Evolutionary conservation across 2,329 filamentous ascomycete genomes (phyloP), one percentile per base, ranked within the genome.

Genomic region (Pyricularia pennisetigena): DNA sequence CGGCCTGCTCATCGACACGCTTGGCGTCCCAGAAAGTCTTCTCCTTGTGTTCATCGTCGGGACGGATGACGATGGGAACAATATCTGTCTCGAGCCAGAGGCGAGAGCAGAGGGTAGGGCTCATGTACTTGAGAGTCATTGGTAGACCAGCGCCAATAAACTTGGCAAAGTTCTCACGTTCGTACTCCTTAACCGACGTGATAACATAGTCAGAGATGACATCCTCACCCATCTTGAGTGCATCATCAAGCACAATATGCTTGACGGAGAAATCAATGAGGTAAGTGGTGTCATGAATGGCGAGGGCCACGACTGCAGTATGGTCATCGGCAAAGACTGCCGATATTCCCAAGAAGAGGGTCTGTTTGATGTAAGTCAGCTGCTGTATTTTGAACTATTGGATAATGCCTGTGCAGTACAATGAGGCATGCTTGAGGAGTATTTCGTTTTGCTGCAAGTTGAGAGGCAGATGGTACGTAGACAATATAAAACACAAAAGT

Each of bases 41-140:
- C 65, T 76, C 77, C 72, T 80, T 79, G 70, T 77, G 74, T 61
- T 81, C 78, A 14, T 82, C 77, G 68, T 82, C 81, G 5, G 82
- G 81, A 10, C 78, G 80, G 70, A 93, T 82, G 3, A 90, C 84
- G 59, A 94, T 82, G 1, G 90, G 89, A 2, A 94, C 85, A 68
- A 94, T 87, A 74, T 95, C 92, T 49, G 94, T 80, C 70, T 93
- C 88, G 2, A 86, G 79, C 92, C 92, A 95, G 3, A 95, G 82
- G 41, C 86, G 86, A 0, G 90, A 87, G 72, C 88, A 90, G 0
- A 94, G 82, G 5, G 79, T 79, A 0, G 90, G 90, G 73, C 86
- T 90, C 73, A 86, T 80, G 10, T 85, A 78, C 63, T 85, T 82
- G 67, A 92, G 78, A 4, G 83, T 82, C 10, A 81, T 78, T 0